Base-by-base conservation (phyloP, 176 grass and related monocot species). In the Triticum timopheevii region DNA sequence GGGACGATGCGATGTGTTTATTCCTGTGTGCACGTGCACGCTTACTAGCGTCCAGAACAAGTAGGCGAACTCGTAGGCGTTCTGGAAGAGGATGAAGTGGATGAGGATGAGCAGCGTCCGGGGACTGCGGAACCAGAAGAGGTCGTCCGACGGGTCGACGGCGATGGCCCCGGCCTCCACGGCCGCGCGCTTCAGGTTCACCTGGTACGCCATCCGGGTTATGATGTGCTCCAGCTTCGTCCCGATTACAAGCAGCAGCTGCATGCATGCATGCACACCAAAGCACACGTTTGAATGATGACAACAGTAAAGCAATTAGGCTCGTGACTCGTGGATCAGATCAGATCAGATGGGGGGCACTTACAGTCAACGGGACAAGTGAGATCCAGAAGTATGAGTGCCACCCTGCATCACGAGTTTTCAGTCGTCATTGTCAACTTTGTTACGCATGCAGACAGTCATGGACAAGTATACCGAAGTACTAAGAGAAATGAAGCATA, bases 161-260 rank as follows among this genome's bases (percentile, higher is more conserved):
- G 82, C 69, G 68, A 88, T 13, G 36, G 72, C 61, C 12, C 65
- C 93, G 74, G 16, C 49, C 3, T 80, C 78, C 16, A 92, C 69
- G 6, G 83, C 74, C 0, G 59, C 50, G 78, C 91, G 90, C 74
- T 90, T 98, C 13, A 84, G 71, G 4, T 92, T 90, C 30, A 98
- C 91, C 81, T 92, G 75, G 5, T 94, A 80, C 36, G 93, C 91
- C 75, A 98, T 65, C 70, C 88, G 62, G 4, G 72, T 88, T 40
- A 95, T 98, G 85, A 98, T 94, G 81, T 98, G 93, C 93, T 98
- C 93, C 74, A 98, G 87, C 86, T 98, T 98, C 5, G 84, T 78
- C 8, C 96, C 96, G 10, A 98, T 73, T 64, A 90, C n/a, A 35
- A 95, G 88, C 35, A 98, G 86, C 63, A 94, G 28, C 96, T 98